Evolutionary conservation across 2,329 filamentous ascomycete species (phyloP).

Genomic region (Gaeumannomyces sp.): DNA sequence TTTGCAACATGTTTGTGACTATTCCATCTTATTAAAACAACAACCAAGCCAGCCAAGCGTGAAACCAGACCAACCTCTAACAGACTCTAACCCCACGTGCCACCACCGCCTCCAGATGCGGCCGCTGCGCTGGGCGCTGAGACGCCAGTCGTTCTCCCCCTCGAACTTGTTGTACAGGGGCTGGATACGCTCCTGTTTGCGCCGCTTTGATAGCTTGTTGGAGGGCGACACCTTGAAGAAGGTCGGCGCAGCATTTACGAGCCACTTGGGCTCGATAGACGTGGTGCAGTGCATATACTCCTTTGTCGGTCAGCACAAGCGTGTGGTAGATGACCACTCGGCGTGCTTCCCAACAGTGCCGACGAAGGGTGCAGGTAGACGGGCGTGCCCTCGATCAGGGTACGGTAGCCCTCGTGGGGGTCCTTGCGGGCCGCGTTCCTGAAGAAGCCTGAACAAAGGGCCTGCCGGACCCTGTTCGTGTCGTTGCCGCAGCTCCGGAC

Average conservation of each 20-base stretch:
- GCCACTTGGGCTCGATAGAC: conserved; percentile 85
- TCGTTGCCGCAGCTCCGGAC: conserved; percentile 81
- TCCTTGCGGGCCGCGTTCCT: conserved; percentile 92
- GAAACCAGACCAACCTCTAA: neutral
- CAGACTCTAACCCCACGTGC: conserved; percentile 72
- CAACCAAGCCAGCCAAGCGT: neutral
- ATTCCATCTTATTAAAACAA: neutral
- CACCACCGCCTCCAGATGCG: conserved; percentile 77
- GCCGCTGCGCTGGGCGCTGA: conserved; percentile 82
- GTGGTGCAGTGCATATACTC: conserved; percentile 98
- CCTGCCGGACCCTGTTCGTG: conserved; percentile 80
- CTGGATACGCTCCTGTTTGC: conserved; percentile 91
- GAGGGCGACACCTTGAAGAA: conserved; percentile 97
- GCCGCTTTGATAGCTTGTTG: conserved; percentile 80
- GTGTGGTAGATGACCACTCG: conserved; percentile 94
- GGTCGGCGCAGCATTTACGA: conserved; percentile 94
- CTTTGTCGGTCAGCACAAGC: conserved; percentile 85
- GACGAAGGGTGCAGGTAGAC: conserved; percentile 92
- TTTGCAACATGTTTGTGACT: neutral
- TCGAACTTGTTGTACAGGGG: conserved; percentile 91
- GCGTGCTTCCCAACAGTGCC: conserved; percentile 92
- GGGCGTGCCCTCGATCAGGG: conserved; percentile 87
- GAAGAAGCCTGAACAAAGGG: conserved; percentile 92
- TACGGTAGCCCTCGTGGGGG: conserved; percentile 95
- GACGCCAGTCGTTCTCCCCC: conserved; percentile 88